These are phyloP conservation scores for Naganishia kalamii DNA, from an alignment of 768 basidiomycete species.

Conservation along the genomic window DNA sequence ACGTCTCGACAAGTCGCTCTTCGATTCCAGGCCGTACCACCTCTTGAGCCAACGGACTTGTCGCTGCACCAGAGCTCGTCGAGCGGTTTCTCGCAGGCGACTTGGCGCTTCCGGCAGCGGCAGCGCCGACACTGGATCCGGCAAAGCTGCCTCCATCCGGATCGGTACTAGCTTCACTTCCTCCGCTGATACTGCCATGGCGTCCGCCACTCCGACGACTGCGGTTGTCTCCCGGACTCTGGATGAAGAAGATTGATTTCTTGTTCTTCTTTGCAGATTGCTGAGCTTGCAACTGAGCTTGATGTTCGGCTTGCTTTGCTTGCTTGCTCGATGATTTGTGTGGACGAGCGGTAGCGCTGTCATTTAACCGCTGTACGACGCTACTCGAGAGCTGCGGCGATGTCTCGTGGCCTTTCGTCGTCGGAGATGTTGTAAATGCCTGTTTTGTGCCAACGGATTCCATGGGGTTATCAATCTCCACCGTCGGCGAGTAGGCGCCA, in stretches of 20 bases:
- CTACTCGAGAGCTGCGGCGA: conserved; percentile 10
- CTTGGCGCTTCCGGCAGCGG: not conserved
- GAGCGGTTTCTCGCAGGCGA: not conserved
- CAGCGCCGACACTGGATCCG: not conserved
- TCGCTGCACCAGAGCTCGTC: not conserved
- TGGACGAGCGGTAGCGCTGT: not conserved
- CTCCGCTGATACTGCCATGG: conserved; percentile 20
- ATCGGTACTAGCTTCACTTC: conserved; percentile 17
- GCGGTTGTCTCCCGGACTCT: conserved; percentile 25
- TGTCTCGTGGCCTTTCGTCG: not conserved
- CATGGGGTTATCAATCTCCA: conserved; percentile 20
- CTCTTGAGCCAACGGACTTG: not conserved
- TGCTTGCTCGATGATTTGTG: not conserved
- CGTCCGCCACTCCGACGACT: not conserved
- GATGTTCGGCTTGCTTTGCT: not conserved
- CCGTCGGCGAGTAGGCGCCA: not conserved
- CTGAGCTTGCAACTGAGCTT: not conserved
- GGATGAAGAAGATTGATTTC: conserved; percentile 43
- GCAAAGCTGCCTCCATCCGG: conserved; percentile 16
- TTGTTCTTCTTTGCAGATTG: conserved; percentile 27
- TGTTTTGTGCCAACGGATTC: not conserved
- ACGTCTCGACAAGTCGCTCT: not conserved
- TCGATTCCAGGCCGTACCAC: not conserved
- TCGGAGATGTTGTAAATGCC: not conserved
- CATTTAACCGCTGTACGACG: not conserved